Evolutionary conservation across 2,329 filamentous ascomycete genomes (phyloP).

Genomic region (Dothideomycetes sp.): DNA sequence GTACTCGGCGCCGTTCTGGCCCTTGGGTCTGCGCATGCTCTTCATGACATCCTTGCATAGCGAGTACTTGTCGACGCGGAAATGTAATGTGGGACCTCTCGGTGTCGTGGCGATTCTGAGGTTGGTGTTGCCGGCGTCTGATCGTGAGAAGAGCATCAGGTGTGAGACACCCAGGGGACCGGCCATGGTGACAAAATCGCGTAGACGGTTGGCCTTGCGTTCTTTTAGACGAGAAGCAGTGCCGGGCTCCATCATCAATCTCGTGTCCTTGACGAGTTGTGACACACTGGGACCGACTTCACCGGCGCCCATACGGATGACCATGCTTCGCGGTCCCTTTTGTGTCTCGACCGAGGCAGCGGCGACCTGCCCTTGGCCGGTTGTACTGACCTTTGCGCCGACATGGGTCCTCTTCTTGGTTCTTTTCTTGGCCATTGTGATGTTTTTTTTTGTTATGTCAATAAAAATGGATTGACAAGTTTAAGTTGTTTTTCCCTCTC

Average conservation of each 20-base stretch:
- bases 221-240: constrained; percentile 86
- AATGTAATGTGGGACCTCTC: constrained; percentile 84
- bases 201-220: constrained; percentile 74
- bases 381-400: constrained; percentile 60
- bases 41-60: constrained; percentile 83
- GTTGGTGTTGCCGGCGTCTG: constrained; percentile 83
- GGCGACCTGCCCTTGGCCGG: constrained; percentile 50
- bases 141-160: constrained; percentile 85
- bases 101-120: constrained; percentile 80
- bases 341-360: constrained; percentile 49
- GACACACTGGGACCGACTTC: constrained; percentile 87
- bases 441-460: constrained; percentile 12
- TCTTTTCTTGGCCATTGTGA: constrained; percentile 65
- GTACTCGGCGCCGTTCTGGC: constrained; percentile 70
- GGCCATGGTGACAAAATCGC: constrained; percentile 92
- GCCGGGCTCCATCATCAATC: constrained; percentile 89
- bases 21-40: constrained; percentile 72
- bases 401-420: constrained; percentile 85
- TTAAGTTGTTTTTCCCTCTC: constrained; percentile 2
- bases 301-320: constrained; percentile 90
- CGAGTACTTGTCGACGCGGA: constrained; percentile 89
- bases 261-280: constrained; percentile 84
- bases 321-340: constrained; percentile 87
- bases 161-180: constrained; percentile 90
- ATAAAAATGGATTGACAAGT: constrained; percentile 4